Evolutionary conservation across 139 green algal species (phyloP).

Genomic region (Pseudopediastrum boryanum): DNA sequence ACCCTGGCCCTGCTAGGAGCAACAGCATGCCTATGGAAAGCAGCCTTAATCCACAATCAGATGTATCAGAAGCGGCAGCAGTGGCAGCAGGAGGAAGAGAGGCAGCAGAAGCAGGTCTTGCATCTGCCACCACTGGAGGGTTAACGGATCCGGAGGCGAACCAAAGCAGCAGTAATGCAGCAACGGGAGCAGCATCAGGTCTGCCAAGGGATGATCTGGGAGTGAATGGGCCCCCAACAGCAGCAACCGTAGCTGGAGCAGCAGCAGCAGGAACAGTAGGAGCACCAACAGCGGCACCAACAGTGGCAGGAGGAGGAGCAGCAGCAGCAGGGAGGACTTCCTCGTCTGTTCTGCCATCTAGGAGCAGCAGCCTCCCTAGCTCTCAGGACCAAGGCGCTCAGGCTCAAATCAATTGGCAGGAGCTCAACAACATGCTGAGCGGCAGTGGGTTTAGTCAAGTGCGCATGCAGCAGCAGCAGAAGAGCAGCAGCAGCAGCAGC

Average conservation of each 20-base stretch:
- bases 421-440: constrained; percentile 23
- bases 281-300: background rate
- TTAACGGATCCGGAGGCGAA: too few species aligned
- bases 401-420: background rate
- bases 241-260: background rate
- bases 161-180: too few species aligned
- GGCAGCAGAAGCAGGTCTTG: too few species aligned
- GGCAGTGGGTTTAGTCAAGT: constrained; percentile 17
- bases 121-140: too few species aligned
- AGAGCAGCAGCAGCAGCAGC: background rate
- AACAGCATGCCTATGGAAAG: too few species aligned
- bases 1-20: too few species aligned
- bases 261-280: background rate
- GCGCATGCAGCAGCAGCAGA: background rate
- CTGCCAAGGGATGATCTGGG: too few species aligned
- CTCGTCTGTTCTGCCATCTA: background rate
- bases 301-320: background rate
- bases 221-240: too few species aligned
- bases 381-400: background rate
- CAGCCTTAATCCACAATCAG: too few species aligned
- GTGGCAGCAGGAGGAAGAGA: too few species aligned
- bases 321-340: background rate
- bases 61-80: too few species aligned
- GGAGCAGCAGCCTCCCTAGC: background rate
- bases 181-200: too few species aligned